Conservation (phyloP, 2,329 filamentous ascomycete species). For the Trichoderma polysporum region DNA sequence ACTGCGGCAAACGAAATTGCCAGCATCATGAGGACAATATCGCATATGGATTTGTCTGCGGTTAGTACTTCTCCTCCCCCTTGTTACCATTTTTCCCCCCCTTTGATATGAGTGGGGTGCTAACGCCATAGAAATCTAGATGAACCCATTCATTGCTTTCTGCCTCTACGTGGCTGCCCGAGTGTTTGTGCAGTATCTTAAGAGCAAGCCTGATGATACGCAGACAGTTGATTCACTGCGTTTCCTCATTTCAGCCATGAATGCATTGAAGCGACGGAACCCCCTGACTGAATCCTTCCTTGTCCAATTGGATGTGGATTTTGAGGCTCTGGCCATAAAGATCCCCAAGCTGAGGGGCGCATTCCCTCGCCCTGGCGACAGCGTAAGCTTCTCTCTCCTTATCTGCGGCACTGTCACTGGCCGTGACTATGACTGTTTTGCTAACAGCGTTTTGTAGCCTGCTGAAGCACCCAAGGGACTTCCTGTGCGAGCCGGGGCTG, state of each 20-base stretch:
- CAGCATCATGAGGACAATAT: constrained; percentile 92
- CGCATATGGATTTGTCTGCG: constrained; percentile 78
- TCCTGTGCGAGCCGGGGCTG: constrained; percentile 22
- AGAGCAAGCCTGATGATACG: constrained; percentile 82
- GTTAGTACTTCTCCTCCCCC: constrained; percentile 52
- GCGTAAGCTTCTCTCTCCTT: constrained; percentile 35
- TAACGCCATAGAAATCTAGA: constrained; percentile 48
- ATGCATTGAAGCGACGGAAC: constrained; percentile 81
- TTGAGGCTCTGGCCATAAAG: constrained; percentile 68
- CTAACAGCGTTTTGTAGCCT: constrained; percentile 26
- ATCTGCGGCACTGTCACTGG: too few species aligned
- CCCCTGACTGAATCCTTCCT: constrained; percentile 93
- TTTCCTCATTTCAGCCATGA: constrained; percentile 88
- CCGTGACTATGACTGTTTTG: not conserved
- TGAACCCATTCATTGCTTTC: constrained; percentile 95
- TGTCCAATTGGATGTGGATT: constrained; percentile 87
- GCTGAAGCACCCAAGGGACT: constrained; percentile 23
- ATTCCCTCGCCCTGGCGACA: constrained; percentile 54
- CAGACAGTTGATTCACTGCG: constrained; percentile 78
- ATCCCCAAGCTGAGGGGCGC: constrained; percentile 57
- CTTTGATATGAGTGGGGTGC: not conserved
- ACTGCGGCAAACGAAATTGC: constrained; percentile 92
- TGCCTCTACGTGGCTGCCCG: constrained; percentile 94
- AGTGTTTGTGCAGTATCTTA: constrained; percentile 96
- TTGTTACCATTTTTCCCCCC: not conserved